Conservation (phyloP, 2,329 filamentous ascomycete species). For the Lasiodiplodia sp. region DNA sequence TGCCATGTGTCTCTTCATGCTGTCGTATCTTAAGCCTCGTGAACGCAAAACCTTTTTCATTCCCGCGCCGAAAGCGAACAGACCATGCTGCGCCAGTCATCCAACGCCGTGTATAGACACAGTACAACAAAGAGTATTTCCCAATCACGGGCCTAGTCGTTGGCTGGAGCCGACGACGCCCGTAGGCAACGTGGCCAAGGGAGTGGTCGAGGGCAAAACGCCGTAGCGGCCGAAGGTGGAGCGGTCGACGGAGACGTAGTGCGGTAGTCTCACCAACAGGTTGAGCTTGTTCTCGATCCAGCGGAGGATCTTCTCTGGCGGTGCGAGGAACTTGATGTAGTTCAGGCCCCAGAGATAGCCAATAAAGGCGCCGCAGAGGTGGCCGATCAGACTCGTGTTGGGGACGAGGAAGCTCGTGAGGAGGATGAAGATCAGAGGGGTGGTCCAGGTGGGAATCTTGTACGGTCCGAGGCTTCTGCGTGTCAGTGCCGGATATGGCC, state of each 20-base stretch:
- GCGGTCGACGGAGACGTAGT: constrained; percentile 94
- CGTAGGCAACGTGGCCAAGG: constrained; percentile 6
- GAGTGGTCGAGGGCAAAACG: constrained; percentile 68
- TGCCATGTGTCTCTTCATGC: constrained; percentile 19
- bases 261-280: constrained; percentile 80
- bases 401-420: constrained; percentile 80
- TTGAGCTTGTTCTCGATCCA: constrained; percentile 92
- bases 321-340: constrained; percentile 87
- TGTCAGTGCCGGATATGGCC: constrained; percentile 34
- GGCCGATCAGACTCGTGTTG: constrained; percentile 83
- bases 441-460: constrained; percentile 90
- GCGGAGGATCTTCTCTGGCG: constrained; percentile 84
- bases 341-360: constrained; percentile 89
- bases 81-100: not conserved
- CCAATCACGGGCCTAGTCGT: constrained; percentile 15
- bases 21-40: not conserved
- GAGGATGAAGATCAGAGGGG: constrained; percentile 78
- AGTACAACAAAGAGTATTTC: not conserved
- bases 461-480: constrained; percentile 60
- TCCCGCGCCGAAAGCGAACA: constrained; percentile 9
- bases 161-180: constrained; percentile 14
- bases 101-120: constrained; percentile 15
- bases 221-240: constrained; percentile 95
- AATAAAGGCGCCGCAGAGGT: constrained; percentile 81
- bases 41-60: not conserved